Base-by-base conservation (phyloP, 1,139 yeast species). In the Yamadazyma songkhlaensis region DNA sequence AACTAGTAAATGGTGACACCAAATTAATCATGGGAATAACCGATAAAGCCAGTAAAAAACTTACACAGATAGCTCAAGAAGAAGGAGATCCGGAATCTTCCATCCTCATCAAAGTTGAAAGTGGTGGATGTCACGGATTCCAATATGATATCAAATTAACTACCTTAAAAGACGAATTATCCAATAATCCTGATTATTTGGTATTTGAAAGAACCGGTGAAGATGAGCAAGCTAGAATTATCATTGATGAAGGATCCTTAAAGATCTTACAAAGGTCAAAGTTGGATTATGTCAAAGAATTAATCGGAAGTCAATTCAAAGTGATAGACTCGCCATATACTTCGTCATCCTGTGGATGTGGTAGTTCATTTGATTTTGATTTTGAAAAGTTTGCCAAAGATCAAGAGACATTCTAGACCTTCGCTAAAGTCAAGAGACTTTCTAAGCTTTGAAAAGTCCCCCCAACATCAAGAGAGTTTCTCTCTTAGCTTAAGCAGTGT, bases 41-140 rank as follows among this genome's bases (percentile, higher is more conserved):
- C 1, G 54, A 57, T 25, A 44, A 70, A 35, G 77, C 77, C 10
- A 54, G 63, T 32, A 51, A 60, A 14, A 80, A 84, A 56, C 65
- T 92, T 34, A 74, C 73, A 23, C 56, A 57, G 9, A 77, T 90
- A 11, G 74, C 81, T 11, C 51, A 59, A 14, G 72, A 66, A 3
- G 96, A 89, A 46, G 51, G 65, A 9, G 75, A 82, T 39, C 76
- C 80, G 0, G 65, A 79, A 34, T 54, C 81, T n/a, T 86, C 86
- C 0, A 65, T 92, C 30, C 68, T 84, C 35, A 77, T 94, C 6
- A 66, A 74, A n/a, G 97, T 94, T 5, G 97, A 90, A 51, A 85
- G 96, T 53, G 99, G 98, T 6, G 99, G 99, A 3, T 94, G 98
- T 59, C 99, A 92, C 59, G 98, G 99, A 22, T 94, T 88, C 61